Base-by-base conservation (phyloP, 225 moss, liverwort and hornwort genomes). In the Pleurozium schreberi region DNA sequence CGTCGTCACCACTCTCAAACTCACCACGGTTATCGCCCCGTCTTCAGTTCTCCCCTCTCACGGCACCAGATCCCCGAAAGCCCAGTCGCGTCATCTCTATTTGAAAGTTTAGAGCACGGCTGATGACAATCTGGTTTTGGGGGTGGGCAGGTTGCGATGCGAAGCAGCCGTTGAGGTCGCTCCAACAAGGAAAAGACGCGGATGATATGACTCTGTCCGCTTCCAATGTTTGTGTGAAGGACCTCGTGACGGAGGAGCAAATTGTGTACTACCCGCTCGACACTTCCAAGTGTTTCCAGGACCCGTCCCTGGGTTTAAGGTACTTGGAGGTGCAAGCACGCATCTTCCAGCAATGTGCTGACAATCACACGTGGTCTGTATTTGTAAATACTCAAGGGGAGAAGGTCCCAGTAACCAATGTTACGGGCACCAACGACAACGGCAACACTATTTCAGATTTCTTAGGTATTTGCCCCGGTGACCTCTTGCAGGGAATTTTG, bases 311-410 rank as follows among this genome's bases (percentile, higher is more conserved):
- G 67, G 87, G 78, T 59, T 80, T 85, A 40, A 62, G 63, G 7
- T 93, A 84, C 84, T 57, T 94, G 80, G 85, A 89, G 73, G 94
- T 94, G 23, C 90, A 90, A 63, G 93, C 91, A 50, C 89, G 91
- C 22, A 83, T 93, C 58, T 89, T 85, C 67, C 89, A 87, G 89
- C 74, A 69, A 83, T 93, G 93, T 65, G 87, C 89, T 13, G 84
- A 89, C 69, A 42, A 89, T 53, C 91, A 90, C 30, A 75, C 89
- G 86, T 94, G 94, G 94, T 87, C 90, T 38, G 71, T 94, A 68
- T 87, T 92, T 63, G 90, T 91, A 36, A 92, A 91, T 50, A 92
- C 91, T 5, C 34, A 75, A 71, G 91, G 89, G 21, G n/a, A 90
- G 76, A 55, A 87, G 40, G 85, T 91, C 18, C 79, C 92, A 9